Evolutionary conservation across 1,284 basidiomycete species (phyloP), one percentile per base, ranked within the genome.

Genomic region (Sporisorium reilianum): DNA sequence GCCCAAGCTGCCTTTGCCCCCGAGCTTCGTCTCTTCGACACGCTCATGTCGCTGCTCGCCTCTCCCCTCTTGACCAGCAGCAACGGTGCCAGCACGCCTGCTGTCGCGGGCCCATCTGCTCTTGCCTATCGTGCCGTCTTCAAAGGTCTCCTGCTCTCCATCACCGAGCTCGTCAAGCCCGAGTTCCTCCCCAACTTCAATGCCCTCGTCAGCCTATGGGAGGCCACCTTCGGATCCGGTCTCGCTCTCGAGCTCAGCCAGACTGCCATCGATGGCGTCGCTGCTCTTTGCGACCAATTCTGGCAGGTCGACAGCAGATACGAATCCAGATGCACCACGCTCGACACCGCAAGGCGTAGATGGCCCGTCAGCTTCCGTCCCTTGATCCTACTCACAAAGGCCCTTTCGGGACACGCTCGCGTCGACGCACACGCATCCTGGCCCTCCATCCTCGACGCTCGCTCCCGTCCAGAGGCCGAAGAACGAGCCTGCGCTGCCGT

Each of bases 51-150:
- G 1, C 63, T 84, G 41, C 73, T 85, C 23, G 58, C 55, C 10
- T 84, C 83, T 2, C 77, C 86, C 8, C 67, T 86, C 12, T 56
- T 86, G 36, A 78, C 77, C 45, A 58, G 73, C 36, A 73, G 66
- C 61, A 75, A 72, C 34, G 64, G 69, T 18, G 63, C 69, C 12
- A 70, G 60, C 52, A 66, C 67, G 12, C 72, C 63, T 14, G 88
- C 89, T 2, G 86, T 93, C 20, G 90, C 90, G 7, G 91, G 93
- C 70, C 90, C 92, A 0, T 94, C 94, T 77, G 90, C 91, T 0
- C 89, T 93, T 26, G 92, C 92, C 2, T 93, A 91, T 84, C 89
- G 93, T 30, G 91, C 92, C 22, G 90, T 94, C 18, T 80, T 94
- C 62, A 94, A 94, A 88, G 92, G 93, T 7, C 50, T 79, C 40